Percentiles rank a stretch among this genome's conserved stretches.
Evolutionary conservation across 2,329 filamentous ascomycete genomes (phyloP).

Genomic region (Neurospora sp.): DNA sequence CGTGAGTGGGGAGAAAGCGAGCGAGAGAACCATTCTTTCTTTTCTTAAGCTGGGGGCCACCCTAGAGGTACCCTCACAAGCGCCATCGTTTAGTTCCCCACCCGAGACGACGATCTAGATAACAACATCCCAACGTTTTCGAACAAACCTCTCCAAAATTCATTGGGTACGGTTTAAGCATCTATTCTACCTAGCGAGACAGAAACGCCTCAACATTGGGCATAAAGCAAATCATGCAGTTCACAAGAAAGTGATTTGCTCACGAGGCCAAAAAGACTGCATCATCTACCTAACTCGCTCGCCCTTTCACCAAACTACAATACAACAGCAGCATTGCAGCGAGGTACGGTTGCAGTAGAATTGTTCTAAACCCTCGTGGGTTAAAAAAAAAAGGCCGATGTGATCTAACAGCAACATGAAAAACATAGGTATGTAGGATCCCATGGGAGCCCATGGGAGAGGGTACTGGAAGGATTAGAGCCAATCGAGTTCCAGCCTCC

Average conservation of each 20-base stretch:
- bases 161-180: not conserved
- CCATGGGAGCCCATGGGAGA: not conserved
- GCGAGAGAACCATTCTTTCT: not conserved
- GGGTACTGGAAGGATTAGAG: not conserved
- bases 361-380: not conserved
- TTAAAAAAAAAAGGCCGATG: not conserved
- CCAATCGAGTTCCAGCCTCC: not conserved
- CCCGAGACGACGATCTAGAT: not conserved
- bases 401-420: not conserved
- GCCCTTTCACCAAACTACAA: not conserved
- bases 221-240: not conserved
- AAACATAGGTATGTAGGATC: not conserved
- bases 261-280: not conserved
- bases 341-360: not conserved
- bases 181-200: not conserved
- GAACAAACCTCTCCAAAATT: not conserved
- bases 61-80: not conserved
- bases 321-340: not conserved
- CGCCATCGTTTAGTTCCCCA: not conserved
- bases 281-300: not conserved
- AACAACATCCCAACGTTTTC: not conserved
- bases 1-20: not conserved
- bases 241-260: not conserved
- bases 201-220: not conserved
- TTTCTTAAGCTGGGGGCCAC: not conserved